A percentile compares a stretch with the other conserved stretches of the same genome.
Evolutionary conservation across 2,329 filamentous ascomycete genomes (phyloP).

Genomic region (Aspergillus sp.): DNA sequence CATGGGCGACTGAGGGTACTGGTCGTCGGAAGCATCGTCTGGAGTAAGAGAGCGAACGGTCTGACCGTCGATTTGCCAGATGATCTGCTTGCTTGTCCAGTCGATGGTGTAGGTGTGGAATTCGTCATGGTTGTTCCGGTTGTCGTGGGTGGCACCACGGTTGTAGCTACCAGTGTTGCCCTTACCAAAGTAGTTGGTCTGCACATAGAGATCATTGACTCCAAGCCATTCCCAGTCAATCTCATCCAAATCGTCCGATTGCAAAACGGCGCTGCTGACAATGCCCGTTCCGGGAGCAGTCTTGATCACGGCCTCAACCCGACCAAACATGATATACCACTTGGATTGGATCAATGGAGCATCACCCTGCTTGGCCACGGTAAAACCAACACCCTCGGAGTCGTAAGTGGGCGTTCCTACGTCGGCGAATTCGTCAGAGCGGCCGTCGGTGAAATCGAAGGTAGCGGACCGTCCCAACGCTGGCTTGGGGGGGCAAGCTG

Average conservation of each 20-base stretch:
- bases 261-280: slow-evolving; percentile 83
- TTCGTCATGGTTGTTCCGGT: slow-evolving; percentile 59
- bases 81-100: slow-evolving; percentile 78
- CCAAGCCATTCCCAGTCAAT: slow-evolving; percentile 98
- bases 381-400: slow-evolving; percentile 71
- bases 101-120: slow-evolving; percentile 88
- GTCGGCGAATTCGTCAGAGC: slow-evolving; percentile 70
- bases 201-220: slow-evolving; percentile 66
- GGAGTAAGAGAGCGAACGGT: slow-evolving; percentile 69
- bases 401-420: slow-evolving; percentile 66
- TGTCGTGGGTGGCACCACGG: slow-evolving; percentile 71
- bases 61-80: slow-evolving; percentile 76
- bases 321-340: slow-evolving; percentile 99
- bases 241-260: slow-evolving; percentile 89
- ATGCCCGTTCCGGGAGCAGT: slow-evolving; percentile 84
- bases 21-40: slow-evolving; percentile 56
- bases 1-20: slow-evolving; percentile 96
- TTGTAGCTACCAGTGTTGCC: slow-evolving; percentile 80
- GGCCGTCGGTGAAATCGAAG: slow-evolving; percentile 74
- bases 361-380: slow-evolving; percentile 69
- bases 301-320: slow-evolving; percentile 77
- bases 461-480: slow-evolving; percentile 76
- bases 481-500: slow-evolving; percentile 65
- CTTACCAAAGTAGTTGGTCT: slow-evolving; percentile 96
- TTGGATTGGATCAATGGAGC: slow-evolving; percentile 78